These are phyloP conservation scores for Paxillus rubicundulus DNA, from an alignment of 768 basidiomycete species.

Conservation along the genomic window DNA sequence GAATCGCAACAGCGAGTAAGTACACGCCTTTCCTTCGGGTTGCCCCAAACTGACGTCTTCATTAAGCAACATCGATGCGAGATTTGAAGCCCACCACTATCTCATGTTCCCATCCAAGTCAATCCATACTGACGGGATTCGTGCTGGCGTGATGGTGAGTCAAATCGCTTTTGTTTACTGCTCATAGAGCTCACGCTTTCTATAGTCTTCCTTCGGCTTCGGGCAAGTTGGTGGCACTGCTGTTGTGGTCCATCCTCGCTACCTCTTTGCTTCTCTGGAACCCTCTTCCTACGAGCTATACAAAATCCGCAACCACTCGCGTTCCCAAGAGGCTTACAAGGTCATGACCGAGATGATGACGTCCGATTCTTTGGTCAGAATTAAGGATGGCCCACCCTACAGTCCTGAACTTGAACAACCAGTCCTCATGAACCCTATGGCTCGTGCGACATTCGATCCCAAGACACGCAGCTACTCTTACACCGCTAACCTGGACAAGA, in stretches of 20 bases:
- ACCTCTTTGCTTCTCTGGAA: constrained; percentile 82
- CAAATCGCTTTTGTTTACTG: background rate
- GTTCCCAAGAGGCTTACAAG: constrained; percentile 75
- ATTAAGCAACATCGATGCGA: constrained; percentile 84
- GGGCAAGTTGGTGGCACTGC: constrained; percentile 97
- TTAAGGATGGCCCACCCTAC: constrained; percentile 94
- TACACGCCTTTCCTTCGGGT: constrained; percentile 14
- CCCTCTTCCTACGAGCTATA: constrained; percentile 79
- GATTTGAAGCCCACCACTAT: constrained; percentile 84
- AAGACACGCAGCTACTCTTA: constrained; percentile 90
- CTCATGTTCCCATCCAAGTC: constrained; percentile 98
- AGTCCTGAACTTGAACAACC: constrained; percentile 78
- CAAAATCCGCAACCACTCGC: constrained; percentile 60
- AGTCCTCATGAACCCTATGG: constrained; percentile 90
- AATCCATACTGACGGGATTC: constrained; percentile 91
- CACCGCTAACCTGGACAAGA: constrained; percentile 56
- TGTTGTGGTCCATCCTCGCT: constrained; percentile 86
- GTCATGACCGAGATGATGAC: constrained; percentile 97
- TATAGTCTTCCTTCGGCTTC: constrained; percentile 91
- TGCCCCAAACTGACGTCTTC: background rate
- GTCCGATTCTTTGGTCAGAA: constrained; percentile 86
- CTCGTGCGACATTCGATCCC: constrained; percentile 73
- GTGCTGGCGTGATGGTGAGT: constrained; percentile 80
- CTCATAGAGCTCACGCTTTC: background rate
- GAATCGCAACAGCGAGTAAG: constrained; percentile 94